Evolutionary conservation across 371 early-diverging fungal genomes (phyloP), one percentile per base, ranked within the genome.

Genomic region (Umbelopsis sp.): DNA sequence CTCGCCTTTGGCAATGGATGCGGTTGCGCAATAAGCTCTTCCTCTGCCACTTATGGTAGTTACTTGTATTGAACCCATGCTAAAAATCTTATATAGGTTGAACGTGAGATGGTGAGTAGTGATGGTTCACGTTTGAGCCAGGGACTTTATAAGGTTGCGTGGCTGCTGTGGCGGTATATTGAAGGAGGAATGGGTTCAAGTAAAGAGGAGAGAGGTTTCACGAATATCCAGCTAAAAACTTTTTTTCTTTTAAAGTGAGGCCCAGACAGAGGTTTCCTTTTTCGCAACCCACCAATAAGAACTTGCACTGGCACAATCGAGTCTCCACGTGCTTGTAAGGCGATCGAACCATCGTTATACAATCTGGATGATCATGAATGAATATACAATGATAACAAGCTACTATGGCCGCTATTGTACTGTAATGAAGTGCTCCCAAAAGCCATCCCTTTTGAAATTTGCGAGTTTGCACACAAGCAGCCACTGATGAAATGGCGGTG

Each of bases 31-130:
- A 65, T 70, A 80, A 1, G 72, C 80, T 68, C 82, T 70, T 1
- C 82, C 80, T 72, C 77, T 80, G 32, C 76, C 72, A 2, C 77
- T 74, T n/a, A 82, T 65, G 29, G 65, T 12, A n/a, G 64, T 37
- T 10, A 72, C 53, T 63, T 72, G 8, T 57, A 57, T 4, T 57
- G 57, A 2, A 35, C 32, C 12, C 37, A 35, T 57, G 35, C n/a
- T 29, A 35, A 25, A 35, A 25, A 35, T 11, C 29, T 11, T 57
- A 57, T 57, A 57, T 32, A 8, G 16, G 57, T 35, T 16, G 35
- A 29, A 57, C 16, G 35, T 12, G 10, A 4, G 37, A 35, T 35
- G 35, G 35, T 18, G 35, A 18, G 29, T 4, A 18, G 18, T 12
- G 18, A 18, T 57, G 11, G 29, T 18, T 6, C 10, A 35, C 29